These are phyloP conservation scores for Solanum etuberosum DNA, from an alignment of 257 asterid species.

Conservation along the genomic window DNA sequence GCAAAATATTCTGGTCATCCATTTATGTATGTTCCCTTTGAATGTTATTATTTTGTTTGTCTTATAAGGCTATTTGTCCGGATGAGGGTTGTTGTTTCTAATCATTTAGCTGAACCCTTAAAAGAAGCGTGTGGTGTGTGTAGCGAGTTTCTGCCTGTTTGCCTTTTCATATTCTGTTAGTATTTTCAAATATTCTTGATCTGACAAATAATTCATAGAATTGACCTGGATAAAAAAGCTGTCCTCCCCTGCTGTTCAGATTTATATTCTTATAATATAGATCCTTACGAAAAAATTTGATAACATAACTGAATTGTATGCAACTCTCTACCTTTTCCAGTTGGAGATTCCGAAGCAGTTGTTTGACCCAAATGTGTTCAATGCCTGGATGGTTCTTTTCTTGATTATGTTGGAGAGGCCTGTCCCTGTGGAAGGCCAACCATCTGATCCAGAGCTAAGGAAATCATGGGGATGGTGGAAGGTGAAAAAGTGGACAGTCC, in stretches of 20 bases:
- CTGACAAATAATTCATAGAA: not conserved
- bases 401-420: constrained; percentile 87
- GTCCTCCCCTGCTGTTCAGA: not conserved
- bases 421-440: constrained; percentile 89
- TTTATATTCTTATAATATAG: not conserved
- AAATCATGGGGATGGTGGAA: constrained; percentile 99
- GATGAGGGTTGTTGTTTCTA: not conserved
- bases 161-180: not conserved
- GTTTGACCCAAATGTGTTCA: constrained; percentile 78
- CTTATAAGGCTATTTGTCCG: not conserved
- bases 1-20: constrained; percentile 97
- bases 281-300: not conserved
- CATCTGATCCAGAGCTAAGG: constrained; percentile 76
- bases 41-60: not conserved
- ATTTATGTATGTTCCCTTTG: constrained; percentile 54
- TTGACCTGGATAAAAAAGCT: not conserved
- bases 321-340: constrained; percentile 25
- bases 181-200: not conserved
- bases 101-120: not conserved
- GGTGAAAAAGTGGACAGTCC: constrained; percentile 97
- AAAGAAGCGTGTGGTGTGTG: not conserved
- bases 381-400: constrained; percentile 96
- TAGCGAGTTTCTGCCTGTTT: not conserved
- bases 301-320: not conserved
- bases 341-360: constrained; percentile 93